These are phyloP conservation scores for Fusarium musae DNA, from an alignment of 2,329 filamentous ascomycete species.

Conservation along the genomic window DNA sequence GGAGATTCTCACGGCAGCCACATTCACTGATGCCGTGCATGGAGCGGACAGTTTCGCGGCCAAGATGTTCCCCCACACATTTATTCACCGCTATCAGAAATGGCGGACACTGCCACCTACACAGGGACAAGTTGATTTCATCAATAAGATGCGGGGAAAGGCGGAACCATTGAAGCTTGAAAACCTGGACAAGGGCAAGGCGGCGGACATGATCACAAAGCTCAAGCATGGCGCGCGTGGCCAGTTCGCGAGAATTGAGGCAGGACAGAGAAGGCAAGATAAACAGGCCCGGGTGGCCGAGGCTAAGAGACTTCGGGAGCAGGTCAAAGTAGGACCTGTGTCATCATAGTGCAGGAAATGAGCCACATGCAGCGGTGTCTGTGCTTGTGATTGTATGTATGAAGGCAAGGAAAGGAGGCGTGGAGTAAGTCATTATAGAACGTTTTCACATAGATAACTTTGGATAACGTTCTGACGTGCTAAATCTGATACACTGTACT, in stretches of 20 bases:
- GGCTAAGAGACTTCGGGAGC: slow-evolving; percentile 58
- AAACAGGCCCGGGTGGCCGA: slow-evolving; percentile 52
- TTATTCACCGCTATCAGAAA: slow-evolving; percentile 71
- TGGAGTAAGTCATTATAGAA: not conserved
- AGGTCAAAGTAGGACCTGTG: slow-evolving; percentile 66
- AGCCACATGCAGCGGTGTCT: slow-evolving; percentile 7
- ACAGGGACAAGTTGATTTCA: slow-evolving; percentile 71
- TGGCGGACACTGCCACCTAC: slow-evolving; percentile 79
- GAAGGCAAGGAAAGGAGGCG: not conserved
- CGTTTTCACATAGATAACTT: slow-evolving; percentile 5
- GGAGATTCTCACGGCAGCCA: slow-evolving; percentile 71
- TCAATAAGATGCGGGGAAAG: slow-evolving; percentile 72
- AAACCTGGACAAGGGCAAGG: slow-evolving; percentile 80
- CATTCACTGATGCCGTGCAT: slow-evolving; percentile 80
- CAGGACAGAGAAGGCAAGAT: slow-evolving; percentile 61
- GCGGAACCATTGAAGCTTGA: slow-evolving; percentile 62
- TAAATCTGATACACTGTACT: not conserved
- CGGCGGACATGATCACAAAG: slow-evolving; percentile 92
- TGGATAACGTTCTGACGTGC: slow-evolving; percentile 9
- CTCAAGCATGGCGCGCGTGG: slow-evolving; percentile 82
- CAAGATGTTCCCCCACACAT: slow-evolving; percentile 71
- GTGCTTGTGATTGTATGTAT: slow-evolving; percentile 27
- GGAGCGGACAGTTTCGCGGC: slow-evolving; percentile 85
- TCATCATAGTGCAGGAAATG: slow-evolving; percentile 30
- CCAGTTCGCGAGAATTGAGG: slow-evolving; percentile 65